phyloP scores from a whole-genome alignment of 768 basidiomycete species.

The Mycena belliarum region DNA sequence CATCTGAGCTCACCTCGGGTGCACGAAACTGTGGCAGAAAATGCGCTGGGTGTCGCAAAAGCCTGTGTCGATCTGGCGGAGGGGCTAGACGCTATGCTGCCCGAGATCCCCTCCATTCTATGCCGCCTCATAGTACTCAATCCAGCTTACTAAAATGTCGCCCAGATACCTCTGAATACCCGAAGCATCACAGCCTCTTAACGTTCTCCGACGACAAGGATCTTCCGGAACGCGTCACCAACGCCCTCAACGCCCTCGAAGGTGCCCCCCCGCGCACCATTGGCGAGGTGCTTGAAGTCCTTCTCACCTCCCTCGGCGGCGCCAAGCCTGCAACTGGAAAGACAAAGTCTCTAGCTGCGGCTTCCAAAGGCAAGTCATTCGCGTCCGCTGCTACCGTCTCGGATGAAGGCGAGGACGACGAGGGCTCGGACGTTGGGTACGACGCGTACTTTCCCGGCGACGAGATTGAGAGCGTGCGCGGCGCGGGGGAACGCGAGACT shows the following conservation, averaged over 20 bases:
- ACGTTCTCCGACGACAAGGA: conserved; percentile 52
- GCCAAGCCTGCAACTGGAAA: conserved; percentile 7
- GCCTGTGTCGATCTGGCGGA: too few relatives aligned
- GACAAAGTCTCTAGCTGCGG: conserved; percentile 10
- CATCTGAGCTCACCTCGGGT: too few relatives aligned
- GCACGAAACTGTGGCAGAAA: too few relatives aligned
- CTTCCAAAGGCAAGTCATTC: conserved; percentile 19
- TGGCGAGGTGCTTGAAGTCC: conserved; percentile 42
- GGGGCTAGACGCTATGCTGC: too few relatives aligned
- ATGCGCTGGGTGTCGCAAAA: too few relatives aligned
- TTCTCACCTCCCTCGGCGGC: conserved; percentile 38
- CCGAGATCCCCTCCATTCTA: conserved; percentile 29
- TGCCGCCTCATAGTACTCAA: not conserved
- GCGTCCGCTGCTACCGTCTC: conserved; percentile 21
- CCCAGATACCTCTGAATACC: conserved; percentile 68
- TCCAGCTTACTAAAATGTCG: not conserved
- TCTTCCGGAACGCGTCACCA: conserved; percentile 39
- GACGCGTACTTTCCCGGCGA: conserved; percentile 40
- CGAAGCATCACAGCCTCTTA: conserved; percentile 56
- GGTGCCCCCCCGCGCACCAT: conserved; percentile 43
- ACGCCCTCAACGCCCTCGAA: conserved; percentile 47
- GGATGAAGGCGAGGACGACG: conserved; percentile 38
- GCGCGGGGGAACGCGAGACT: conserved; percentile 14
- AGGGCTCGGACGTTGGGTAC: conserved; percentile 36
- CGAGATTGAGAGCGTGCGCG: conserved; percentile 14